phyloP scores from a whole-genome alignment of 2,329 filamentous ascomycete species.

The Talaromyces piceae region DNA sequence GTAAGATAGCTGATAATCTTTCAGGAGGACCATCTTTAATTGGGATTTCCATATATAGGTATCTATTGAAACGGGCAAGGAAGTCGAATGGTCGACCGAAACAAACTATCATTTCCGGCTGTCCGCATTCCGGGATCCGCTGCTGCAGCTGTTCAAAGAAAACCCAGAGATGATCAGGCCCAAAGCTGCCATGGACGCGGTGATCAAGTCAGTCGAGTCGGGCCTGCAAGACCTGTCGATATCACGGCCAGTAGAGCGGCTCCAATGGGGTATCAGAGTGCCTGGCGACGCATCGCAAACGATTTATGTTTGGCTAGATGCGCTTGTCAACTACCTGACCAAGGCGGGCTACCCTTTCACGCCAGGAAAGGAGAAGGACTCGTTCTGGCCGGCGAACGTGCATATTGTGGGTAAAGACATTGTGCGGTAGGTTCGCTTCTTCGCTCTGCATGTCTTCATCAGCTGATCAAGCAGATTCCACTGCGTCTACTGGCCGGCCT shows the following conservation, averaged over 20 bases:
- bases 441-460: neutral
- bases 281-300: constrained; percentile 79
- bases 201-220: constrained; percentile 66
- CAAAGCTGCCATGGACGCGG: constrained; percentile 62
- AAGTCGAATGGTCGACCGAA: constrained; percentile 92
- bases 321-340: constrained; percentile 87
- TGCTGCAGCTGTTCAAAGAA: constrained; percentile 70
- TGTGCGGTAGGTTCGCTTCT: constrained; percentile 48
- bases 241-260: constrained; percentile 68
- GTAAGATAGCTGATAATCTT: constrained; percentile 29
- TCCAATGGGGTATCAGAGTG: constrained; percentile 84
- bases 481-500: constrained; percentile 95
- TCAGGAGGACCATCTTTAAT: too few relatives aligned
- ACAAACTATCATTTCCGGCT: constrained; percentile 92
- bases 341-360: constrained; percentile 74
- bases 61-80: constrained; percentile 78
- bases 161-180: constrained; percentile 77
- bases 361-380: constrained; percentile 53
- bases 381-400: constrained; percentile 82
- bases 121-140: constrained; percentile 68
- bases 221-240: constrained; percentile 83
- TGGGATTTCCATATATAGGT: constrained; percentile 32
- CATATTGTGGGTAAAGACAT: constrained; percentile 98
- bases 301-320: constrained; percentile 97
- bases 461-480: constrained; percentile 56